Evolutionary conservation across 2,329 filamentous ascomycete species (phyloP).

Genomic region (Cryphonectria japonica): DNA sequence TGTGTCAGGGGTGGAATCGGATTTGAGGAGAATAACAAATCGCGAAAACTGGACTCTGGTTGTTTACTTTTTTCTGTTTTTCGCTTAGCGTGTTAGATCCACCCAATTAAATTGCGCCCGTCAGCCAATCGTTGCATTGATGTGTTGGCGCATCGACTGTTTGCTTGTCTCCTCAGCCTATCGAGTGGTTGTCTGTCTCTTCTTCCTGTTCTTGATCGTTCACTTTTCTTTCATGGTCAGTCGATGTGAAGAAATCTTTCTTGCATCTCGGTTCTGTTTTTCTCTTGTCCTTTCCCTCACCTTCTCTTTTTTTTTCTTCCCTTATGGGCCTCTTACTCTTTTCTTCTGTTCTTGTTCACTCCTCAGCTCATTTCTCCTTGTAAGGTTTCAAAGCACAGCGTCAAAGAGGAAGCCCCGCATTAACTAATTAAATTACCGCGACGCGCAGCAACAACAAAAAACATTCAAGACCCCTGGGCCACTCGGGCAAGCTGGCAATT

Average conservation of each 20-base stretch:
- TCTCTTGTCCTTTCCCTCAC: neutral
- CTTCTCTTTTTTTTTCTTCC: neutral
- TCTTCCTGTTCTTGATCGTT: neutral
- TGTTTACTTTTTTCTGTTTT: conserved; percentile 9
- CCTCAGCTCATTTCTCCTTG: too few species aligned
- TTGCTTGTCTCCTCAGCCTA: neutral
- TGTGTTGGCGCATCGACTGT: conserved; percentile 2
- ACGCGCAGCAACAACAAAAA: neutral
- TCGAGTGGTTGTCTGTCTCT: neutral
- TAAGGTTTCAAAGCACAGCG: neutral
- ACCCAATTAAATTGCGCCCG: neutral
- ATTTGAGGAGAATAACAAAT: neutral
- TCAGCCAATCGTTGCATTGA: conserved; percentile 9
- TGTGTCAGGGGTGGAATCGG: neutral
- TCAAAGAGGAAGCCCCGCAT: neutral
- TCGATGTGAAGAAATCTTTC: neutral
- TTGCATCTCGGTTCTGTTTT: too few species aligned
- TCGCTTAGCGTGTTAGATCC: neutral
- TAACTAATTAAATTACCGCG: neutral
- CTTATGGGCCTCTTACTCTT: too few species aligned
- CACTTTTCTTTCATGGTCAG: neutral
- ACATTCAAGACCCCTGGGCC: neutral
- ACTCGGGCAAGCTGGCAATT: neutral
- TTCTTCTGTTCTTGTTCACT: neutral
- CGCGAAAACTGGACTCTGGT: neutral